phyloP scores from a whole-genome alignment of 2,329 filamentous ascomycete species.

The Phyllosticta citriasiana region DNA sequence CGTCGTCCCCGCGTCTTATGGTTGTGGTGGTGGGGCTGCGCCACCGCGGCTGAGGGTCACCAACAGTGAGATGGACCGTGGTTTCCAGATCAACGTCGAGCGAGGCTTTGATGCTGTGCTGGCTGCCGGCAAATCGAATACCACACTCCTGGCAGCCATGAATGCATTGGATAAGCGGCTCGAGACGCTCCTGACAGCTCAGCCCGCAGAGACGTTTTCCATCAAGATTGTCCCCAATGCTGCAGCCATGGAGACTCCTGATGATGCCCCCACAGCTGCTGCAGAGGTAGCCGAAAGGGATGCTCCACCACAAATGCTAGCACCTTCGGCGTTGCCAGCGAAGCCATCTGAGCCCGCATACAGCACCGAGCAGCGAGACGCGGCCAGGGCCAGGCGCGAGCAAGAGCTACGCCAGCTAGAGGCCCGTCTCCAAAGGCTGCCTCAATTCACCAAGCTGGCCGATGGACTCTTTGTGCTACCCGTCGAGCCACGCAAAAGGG shows the following conservation, averaged over 20 bases:
- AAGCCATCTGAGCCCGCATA: constrained; percentile 6
- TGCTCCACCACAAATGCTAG: background rate
- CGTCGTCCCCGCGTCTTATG: constrained; percentile 55
- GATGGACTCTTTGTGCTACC: constrained; percentile 65
- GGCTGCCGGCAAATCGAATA: constrained; percentile 37
- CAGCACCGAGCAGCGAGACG: constrained; percentile 45
- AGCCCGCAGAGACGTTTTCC: constrained; percentile 40
- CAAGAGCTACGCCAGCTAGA: constrained; percentile 64
- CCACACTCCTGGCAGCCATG: constrained; percentile 55
- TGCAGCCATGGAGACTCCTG: constrained; percentile 3
- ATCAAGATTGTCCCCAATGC: constrained; percentile 15
- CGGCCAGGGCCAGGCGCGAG: constrained; percentile 54
- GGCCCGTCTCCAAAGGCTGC: constrained; percentile 58
- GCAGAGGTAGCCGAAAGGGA: background rate
- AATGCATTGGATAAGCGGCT: constrained; percentile 64
- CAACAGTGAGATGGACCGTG: constrained; percentile 61
- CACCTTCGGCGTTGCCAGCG: background rate
- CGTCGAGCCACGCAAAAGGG: constrained; percentile 53
- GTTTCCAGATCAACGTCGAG: constrained; percentile 68
- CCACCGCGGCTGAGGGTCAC: constrained; percentile 51
- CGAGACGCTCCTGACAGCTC: constrained; percentile 57
- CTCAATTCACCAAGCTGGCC: constrained; percentile 56
- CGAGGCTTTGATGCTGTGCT: constrained; percentile 60
- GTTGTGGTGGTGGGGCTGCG: constrained; percentile 28
- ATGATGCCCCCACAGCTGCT: background rate